Evolutionary conservation across 176 grass and related monocot genomes (phyloP).

Genomic region (Oryza nivara): DNA sequence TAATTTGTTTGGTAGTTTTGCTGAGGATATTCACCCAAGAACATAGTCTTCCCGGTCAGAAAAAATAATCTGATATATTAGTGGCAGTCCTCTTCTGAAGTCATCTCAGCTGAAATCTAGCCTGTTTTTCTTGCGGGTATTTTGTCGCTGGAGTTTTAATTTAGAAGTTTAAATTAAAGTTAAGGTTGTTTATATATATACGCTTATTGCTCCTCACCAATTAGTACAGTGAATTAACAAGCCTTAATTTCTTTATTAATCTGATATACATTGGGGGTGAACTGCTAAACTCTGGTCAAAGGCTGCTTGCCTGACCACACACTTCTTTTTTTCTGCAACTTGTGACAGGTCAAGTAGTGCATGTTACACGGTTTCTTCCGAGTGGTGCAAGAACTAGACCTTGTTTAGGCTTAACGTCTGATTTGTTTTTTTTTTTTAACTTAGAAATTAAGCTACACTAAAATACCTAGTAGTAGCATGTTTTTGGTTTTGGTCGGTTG

Average conservation of each 20-base stretch:
- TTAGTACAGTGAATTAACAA: not conserved
- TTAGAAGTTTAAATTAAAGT: not conserved
- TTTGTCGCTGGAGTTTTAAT: not conserved
- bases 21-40: not conserved
- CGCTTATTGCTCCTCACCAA: not conserved
- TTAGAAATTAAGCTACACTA: conserved; percentile 5
- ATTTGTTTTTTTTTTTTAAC: not conserved
- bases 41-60: not conserved
- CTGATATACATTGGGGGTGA: not conserved
- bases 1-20: not conserved
- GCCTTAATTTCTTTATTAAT: conserved; percentile 7
- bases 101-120: not conserved
- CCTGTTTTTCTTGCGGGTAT: not conserved
- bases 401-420: not conserved
- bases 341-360: not conserved
- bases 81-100: not conserved
- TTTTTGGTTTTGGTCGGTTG: conserved; percentile 1
- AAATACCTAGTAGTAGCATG: not conserved
- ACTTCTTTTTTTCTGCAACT: conserved; percentile 35
- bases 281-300: conserved; percentile 43
- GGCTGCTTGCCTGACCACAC: conserved; percentile 31
- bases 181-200: not conserved
- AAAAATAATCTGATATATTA: not conserved
- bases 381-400: not conserved
- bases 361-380: conserved; percentile 10